phyloP scores from a whole-genome alignment of 2,329 filamentous ascomycete species.

The Arthrobotrys iridis region DNA sequence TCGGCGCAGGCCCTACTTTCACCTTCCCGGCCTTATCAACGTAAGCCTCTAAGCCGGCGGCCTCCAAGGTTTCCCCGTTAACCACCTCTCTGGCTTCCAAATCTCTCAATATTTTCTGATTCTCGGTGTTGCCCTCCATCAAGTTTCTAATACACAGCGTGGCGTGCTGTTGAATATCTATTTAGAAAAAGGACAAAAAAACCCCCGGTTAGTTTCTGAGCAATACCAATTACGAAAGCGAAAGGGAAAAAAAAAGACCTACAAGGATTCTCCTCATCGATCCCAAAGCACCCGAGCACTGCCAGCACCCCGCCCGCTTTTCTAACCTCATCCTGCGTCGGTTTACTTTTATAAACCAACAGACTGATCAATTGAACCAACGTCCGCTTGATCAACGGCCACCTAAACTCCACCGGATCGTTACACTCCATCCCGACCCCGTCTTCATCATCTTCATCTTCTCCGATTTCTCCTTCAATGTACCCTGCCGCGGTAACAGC shows the following conservation, averaged over 20 bases:
- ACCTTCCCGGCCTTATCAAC: conserved; percentile 59
- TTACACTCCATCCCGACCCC: conserved; percentile 57
- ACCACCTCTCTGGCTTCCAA: conserved; percentile 58
- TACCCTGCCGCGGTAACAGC: not conserved
- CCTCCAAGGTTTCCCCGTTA: conserved; percentile 58
- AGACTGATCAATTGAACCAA: conserved; percentile 56
- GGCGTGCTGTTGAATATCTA: conserved; percentile 58
- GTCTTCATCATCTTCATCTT: conserved; percentile 54
- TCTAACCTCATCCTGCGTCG: conserved; percentile 57
- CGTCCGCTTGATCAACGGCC: conserved; percentile 58
- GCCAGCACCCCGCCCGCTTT: conserved; percentile 55
- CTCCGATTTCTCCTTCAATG: not conserved
- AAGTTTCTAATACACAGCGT: conserved; percentile 58
- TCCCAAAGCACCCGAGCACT: conserved; percentile 57
- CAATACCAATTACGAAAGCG: not conserved
- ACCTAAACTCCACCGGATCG: conserved; percentile 59
- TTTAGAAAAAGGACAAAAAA: not conserved
- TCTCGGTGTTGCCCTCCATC: conserved; percentile 57
- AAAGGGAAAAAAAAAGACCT: conserved; percentile 28
- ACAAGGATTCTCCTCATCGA: conserved; percentile 59
- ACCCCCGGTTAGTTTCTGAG: no score
- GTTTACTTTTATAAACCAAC: conserved; percentile 56
- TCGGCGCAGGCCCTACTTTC: conserved; percentile 45
- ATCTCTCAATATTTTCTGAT: conserved; percentile 57
- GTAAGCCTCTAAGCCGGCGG: conserved; percentile 58